Evolutionary conservation across 1,139 yeast genomes (phyloP).

Genomic region (Zygoascus sp.): DNA sequence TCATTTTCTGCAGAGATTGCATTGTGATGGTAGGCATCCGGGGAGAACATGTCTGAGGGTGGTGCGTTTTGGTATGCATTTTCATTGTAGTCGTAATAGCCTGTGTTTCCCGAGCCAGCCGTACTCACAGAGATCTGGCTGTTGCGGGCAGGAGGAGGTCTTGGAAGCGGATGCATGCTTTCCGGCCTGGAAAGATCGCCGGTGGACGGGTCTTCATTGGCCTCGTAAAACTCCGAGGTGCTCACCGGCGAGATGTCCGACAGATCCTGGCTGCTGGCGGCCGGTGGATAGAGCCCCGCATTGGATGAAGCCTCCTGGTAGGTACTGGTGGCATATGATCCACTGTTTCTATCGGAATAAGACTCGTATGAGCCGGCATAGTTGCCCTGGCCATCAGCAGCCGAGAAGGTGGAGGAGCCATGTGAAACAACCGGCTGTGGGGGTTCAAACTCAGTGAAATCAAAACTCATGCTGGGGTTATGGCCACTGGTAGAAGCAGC

Average conservation of each 20-base stretch:
- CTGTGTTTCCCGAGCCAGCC: not conserved
- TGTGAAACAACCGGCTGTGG: not conserved
- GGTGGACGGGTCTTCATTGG: not conserved
- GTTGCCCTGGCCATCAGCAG: not conserved
- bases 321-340: too few relatives aligned
- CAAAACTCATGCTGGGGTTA: not conserved
- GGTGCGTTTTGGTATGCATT: too few relatives aligned
- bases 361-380: not conserved
- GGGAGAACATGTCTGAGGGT: too few relatives aligned
- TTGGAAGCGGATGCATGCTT: slow-evolving; percentile 2
- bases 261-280: not conserved
- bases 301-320: too few relatives aligned
- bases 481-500: not conserved
- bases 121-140: not conserved
- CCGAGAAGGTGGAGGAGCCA: not conserved
- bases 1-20: not conserved
- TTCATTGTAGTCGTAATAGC: not conserved
- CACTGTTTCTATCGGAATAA: too few relatives aligned
- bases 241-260: slow-evolving; percentile 5
- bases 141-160: not conserved
- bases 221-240: slow-evolving; percentile 9
- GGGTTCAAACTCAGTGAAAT: not conserved
- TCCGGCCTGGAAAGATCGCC: not conserved
- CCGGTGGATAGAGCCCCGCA: too few relatives aligned
- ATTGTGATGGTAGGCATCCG: too few relatives aligned